phyloP scores from a whole-genome alignment of 2,329 filamentous ascomycete genomes.

The Fusarium chaquense region DNA sequence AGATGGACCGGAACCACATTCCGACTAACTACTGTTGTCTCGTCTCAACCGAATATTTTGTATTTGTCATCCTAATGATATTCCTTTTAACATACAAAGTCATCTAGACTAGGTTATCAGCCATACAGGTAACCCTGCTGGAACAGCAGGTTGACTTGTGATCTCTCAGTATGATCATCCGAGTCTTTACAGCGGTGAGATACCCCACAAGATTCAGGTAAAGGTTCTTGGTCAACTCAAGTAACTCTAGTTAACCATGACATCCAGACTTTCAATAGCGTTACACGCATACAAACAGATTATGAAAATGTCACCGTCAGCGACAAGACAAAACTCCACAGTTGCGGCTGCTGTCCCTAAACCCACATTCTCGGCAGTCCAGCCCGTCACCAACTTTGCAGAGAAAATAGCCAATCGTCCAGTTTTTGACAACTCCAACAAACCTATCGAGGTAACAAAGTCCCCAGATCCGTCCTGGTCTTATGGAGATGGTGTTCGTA shows the following conservation, averaged over 20 bases:
- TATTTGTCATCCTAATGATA: not conserved
- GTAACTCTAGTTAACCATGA: not conserved
- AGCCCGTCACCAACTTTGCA: constrained; percentile 41
- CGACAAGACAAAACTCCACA: constrained; percentile 29
- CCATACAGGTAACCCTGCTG: not conserved
- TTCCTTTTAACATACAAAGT: not conserved
- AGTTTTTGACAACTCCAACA: constrained; percentile 43
- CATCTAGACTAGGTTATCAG: too few species aligned
- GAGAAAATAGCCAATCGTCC: constrained; percentile 42
- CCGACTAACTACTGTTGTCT: constrained; percentile 20
- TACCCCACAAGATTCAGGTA: not conserved
- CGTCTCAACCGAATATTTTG: not conserved
- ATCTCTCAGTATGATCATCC: not conserved
- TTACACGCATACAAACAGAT: not conserved
- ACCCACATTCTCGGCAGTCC: constrained; percentile 43
- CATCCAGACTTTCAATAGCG: constrained; percentile 1
- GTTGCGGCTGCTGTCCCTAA: constrained; percentile 11
- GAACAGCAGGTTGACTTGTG: not conserved
- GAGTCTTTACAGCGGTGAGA: not conserved
- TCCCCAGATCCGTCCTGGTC: constrained; percentile 62
- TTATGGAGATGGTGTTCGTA: constrained; percentile 53
- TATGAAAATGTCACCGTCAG: not conserved
- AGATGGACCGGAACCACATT: constrained; percentile 5
- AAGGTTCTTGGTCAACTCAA: not conserved
- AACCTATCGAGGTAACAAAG: constrained; percentile 46